phyloP scores from a whole-genome alignment of 1,139 yeast genomes.

The Taphrina flavorubra region DNA sequence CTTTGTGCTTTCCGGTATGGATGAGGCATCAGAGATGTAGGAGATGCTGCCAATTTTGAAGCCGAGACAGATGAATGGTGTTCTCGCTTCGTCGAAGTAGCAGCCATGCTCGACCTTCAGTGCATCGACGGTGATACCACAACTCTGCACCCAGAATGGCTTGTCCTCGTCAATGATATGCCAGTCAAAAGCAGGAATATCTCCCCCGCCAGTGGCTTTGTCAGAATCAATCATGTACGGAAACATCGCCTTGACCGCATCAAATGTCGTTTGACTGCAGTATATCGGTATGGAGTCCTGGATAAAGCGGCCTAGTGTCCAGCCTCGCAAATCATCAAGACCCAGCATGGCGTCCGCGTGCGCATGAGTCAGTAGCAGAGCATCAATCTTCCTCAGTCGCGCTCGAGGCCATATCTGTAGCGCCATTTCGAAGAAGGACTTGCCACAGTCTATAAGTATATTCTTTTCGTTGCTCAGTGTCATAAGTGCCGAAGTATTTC shows the following conservation, averaged over 20 bases:
- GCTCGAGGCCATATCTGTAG: slow-evolving; percentile 42
- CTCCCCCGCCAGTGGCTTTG: slow-evolving; percentile 44
- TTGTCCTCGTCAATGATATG: slow-evolving; percentile 41
- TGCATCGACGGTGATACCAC: slow-evolving; percentile 40
- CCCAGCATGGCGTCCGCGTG: slow-evolving; percentile 43
- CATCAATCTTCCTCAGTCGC: slow-evolving; percentile 41
- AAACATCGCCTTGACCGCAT: slow-evolving; percentile 36
- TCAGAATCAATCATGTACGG: slow-evolving; percentile 42
- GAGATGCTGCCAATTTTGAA: slow-evolving; percentile 43
- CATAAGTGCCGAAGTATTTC: slow-evolving; percentile 42
- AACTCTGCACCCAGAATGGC: slow-evolving; percentile 36
- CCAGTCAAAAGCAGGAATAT: slow-evolving; percentile 42
- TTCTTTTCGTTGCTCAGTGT: slow-evolving; percentile 27
- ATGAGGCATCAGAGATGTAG: slow-evolving; percentile 43
- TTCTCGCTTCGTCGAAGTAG: slow-evolving; percentile 37
- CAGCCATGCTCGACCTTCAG: slow-evolving; percentile 44
- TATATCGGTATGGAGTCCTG: slow-evolving; percentile 41
- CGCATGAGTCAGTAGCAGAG: slow-evolving; percentile 43
- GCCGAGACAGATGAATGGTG: slow-evolving; percentile 43
- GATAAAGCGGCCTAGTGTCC: slow-evolving; percentile 42
- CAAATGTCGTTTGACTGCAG: slow-evolving; percentile 35
- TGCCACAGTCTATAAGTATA: slow-evolving; percentile 44
- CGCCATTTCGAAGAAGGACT: slow-evolving; percentile 43
- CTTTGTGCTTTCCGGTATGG: slow-evolving; percentile 39
- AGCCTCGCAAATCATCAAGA: slow-evolving; percentile 43